Percentiles rank a stretch among this genome's conserved stretches.
These are phyloP conservation scores for Penicillium sp. DNA, from an alignment of 2,329 filamentous ascomycete species.

Conservation along the genomic window DNA sequence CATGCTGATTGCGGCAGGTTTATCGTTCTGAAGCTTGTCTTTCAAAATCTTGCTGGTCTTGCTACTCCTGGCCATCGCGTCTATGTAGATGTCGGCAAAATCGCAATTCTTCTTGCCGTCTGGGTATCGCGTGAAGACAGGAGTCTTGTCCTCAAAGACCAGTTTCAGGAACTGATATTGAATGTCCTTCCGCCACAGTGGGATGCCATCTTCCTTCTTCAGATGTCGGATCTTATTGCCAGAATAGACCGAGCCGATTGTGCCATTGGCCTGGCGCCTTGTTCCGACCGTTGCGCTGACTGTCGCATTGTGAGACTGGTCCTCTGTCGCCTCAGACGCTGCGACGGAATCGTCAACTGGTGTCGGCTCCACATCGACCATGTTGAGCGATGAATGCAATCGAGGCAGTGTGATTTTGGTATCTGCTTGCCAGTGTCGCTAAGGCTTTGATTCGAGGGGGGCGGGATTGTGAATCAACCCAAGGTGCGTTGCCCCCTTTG, in stretches of 20 bases:
- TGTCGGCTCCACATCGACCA: conserved; percentile 32
- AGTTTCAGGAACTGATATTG: conserved; percentile 59
- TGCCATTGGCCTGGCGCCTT: conserved; percentile 58
- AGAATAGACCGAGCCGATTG: conserved; percentile 60
- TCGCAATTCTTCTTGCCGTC: conserved; percentile 66
- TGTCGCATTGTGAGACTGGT: conserved; percentile 33
- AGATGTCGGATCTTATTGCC: conserved; percentile 62
- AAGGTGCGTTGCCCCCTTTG: conserved; percentile 10
- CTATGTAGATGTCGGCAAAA: conserved; percentile 95
- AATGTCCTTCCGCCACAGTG: conserved; percentile 62
- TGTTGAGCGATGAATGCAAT: conserved; percentile 14
- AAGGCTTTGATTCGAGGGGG: conserved; percentile 5
- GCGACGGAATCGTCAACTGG: conserved; percentile 33
- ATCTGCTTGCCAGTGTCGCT: conserved; percentile 4
- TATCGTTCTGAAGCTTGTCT: conserved; percentile 90
- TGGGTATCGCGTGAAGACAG: conserved; percentile 86
- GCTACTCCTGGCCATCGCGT: conserved; percentile 96
- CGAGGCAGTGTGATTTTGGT: not conserved
- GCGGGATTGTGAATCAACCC: not conserved
- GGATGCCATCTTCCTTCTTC: conserved; percentile 62
- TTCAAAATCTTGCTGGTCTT: conserved; percentile 98
- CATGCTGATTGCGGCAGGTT: conserved; percentile 91
- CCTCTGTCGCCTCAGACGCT: conserved; percentile 32
- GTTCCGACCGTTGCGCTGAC: conserved; percentile 43
- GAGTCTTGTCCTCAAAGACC: conserved; percentile 56